phyloP scores from a whole-genome alignment of 2,329 filamentous ascomycete genomes.

The Ceratocystis variospora region DNA sequence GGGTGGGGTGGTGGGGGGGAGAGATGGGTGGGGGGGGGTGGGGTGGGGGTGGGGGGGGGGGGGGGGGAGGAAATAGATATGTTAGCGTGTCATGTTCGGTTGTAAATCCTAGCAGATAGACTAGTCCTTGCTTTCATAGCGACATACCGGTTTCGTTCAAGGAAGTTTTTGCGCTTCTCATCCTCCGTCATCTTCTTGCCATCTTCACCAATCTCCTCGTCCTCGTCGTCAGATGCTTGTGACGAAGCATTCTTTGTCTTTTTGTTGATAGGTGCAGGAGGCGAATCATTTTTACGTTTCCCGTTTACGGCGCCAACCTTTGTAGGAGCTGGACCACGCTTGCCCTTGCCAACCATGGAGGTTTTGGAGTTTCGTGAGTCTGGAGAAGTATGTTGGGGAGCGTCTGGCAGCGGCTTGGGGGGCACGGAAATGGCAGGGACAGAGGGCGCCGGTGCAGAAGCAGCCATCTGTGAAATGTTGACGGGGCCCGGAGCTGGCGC shows the following conservation, averaged over 20 bases:
- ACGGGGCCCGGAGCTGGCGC: not conserved
- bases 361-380: constrained; percentile 19
- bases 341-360: not conserved
- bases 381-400: constrained; percentile 25
- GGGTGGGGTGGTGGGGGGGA: too few relatives aligned
- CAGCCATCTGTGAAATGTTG: not conserved
- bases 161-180: constrained; percentile 95
- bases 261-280: constrained; percentile 51
- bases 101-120: not conserved
- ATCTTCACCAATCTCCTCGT: constrained; percentile 33
- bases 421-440: constrained; percentile 38
- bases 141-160: constrained; percentile 83
- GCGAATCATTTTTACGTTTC: constrained; percentile 44
- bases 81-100: constrained; percentile 21
- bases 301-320: constrained; percentile 42
- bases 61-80: not conserved
- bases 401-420: constrained; percentile 36
- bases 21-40: too few relatives aligned
- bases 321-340: constrained; percentile 5
- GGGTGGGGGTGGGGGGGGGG: not conserved
- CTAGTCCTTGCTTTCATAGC: not conserved
- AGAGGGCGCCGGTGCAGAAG: not conserved
- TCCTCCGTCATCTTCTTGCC: constrained; percentile 87
- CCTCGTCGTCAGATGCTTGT: constrained; percentile 22
- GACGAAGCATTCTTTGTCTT: constrained; percentile 50